Evolutionary conservation across 2,329 filamentous ascomycete species (phyloP).

Genomic region (Ascochyta viciae-villosae): DNA sequence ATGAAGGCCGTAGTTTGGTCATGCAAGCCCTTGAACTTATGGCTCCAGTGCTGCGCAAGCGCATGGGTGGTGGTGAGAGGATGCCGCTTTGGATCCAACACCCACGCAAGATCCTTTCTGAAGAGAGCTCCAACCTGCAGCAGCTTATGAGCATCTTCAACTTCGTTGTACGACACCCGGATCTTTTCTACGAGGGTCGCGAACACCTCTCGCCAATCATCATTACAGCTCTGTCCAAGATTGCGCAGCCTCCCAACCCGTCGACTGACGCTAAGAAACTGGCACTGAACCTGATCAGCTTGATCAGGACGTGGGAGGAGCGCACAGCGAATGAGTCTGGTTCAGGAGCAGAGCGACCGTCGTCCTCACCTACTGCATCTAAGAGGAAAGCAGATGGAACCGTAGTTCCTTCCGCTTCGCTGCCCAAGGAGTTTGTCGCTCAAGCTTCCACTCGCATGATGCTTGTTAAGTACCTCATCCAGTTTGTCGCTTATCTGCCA

Average conservation of each 20-base stretch:
- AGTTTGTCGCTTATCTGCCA: slow-evolving; percentile 89
- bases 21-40: slow-evolving; percentile 94
- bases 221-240: slow-evolving; percentile 86
- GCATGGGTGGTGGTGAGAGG: slow-evolving; percentile 76
- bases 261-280: slow-evolving; percentile 93
- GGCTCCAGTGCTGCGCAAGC: slow-evolving; percentile 89
- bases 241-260: slow-evolving; percentile 80
- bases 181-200: slow-evolving; percentile 92
- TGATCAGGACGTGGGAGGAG: slow-evolving; percentile 94
- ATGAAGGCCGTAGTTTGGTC: slow-evolving; percentile 88
- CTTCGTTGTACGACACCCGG: slow-evolving; percentile 89
- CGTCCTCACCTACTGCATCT: slow-evolving; percentile 71
- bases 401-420: slow-evolving; percentile 61
- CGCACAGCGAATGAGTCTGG: slow-evolving; percentile 70
- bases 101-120: slow-evolving; percentile 86
- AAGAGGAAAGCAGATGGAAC: slow-evolving; percentile 81
- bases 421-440: slow-evolving; percentile 52
- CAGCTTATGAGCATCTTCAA: slow-evolving; percentile 98
- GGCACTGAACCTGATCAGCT: slow-evolving; percentile 85
- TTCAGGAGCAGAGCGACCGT: slow-evolving; percentile 51
- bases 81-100: slow-evolving; percentile 86
- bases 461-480: slow-evolving; percentile 93
- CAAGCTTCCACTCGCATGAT: slow-evolving; percentile 69
- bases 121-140: slow-evolving; percentile 93
- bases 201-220: slow-evolving; percentile 91